A percentile compares a stretch with the other conserved stretches of the same genome.
These are phyloP conservation scores for Umbilicaria muhlenbergii DNA, from an alignment of 495 filamentous ascomycete genomes.

Conservation along the genomic window DNA sequence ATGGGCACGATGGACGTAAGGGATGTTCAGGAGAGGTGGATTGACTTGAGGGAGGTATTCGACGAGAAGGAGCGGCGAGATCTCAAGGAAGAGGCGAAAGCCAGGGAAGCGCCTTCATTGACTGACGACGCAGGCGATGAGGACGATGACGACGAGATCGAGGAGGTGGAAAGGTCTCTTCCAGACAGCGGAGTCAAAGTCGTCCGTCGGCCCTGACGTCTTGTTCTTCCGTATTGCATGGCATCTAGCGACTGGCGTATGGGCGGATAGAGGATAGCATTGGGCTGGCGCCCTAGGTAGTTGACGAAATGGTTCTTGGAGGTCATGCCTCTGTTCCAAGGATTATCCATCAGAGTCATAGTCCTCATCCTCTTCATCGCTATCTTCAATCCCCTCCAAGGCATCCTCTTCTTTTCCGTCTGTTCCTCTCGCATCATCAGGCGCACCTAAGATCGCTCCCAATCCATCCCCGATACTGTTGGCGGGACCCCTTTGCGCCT, in stretches of 20 bases:
- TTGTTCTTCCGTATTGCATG: slow-evolving; percentile 10
- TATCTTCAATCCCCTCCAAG: slow-evolving; percentile 23
- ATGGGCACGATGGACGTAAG: slow-evolving; percentile 59
- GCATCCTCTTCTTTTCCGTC: slow-evolving; percentile 20
- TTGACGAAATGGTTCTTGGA: not conserved
- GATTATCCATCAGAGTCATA: slow-evolving; percentile 19
- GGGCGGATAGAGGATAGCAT: no score
- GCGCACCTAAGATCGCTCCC: not conserved
- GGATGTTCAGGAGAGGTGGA: slow-evolving; percentile 90
- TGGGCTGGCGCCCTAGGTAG: not conserved
- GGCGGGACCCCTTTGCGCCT: slow-evolving; percentile 27
- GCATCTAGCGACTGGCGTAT: slow-evolving; percentile 4
- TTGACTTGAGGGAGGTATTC: slow-evolving; percentile 76
- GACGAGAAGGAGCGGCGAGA: slow-evolving; percentile 64
- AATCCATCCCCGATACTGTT: not conserved
- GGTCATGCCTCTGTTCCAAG: slow-evolving; percentile 6
- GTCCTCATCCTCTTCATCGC: slow-evolving; percentile 30
- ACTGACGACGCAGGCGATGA: not conserved
- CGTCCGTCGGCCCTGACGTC: slow-evolving; percentile 23
- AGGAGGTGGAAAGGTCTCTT: slow-evolving; percentile 18
- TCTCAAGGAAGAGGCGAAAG: slow-evolving; percentile 45
- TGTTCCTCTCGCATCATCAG: slow-evolving; percentile 16
- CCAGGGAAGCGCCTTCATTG: slow-evolving; percentile 18
- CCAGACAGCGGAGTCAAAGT: slow-evolving; percentile 33
- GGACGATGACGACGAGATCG: slow-evolving; percentile 21